Conservation (phyloP, 2,329 filamentous ascomycete genomes). For the Botrytis cinerea region DNA sequence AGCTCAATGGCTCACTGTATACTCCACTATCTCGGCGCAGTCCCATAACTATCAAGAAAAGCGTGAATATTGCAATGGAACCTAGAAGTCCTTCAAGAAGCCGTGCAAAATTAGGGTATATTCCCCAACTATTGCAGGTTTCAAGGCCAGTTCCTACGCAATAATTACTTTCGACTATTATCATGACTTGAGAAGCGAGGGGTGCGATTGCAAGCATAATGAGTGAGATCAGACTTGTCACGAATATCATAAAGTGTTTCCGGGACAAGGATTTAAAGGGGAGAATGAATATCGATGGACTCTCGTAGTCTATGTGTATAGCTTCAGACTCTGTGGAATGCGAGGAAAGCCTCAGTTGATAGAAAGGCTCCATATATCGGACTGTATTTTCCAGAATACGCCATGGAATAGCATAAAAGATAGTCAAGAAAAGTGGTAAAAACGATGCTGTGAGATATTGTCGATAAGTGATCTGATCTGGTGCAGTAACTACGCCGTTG, state of each 20-base stretch:
- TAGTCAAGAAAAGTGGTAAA: neutral
- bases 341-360: neutral
- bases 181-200: neutral
- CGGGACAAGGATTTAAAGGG: neutral
- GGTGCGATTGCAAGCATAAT: neutral
- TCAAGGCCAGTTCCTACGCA: neutral
- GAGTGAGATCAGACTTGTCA: neutral
- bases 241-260: neutral
- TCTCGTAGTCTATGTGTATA: neutral
- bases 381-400: constrained; percentile 6
- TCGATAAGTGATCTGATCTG: neutral
- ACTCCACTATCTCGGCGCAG: neutral
- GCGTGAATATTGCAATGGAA: neutral
- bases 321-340: neutral
- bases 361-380: neutral
- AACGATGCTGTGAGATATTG: constrained; percentile 17
- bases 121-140: neutral
- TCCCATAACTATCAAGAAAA: neutral
- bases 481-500: neutral
- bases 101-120: constrained; percentile 1
- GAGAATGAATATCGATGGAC: neutral
- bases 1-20: constrained; percentile 4
- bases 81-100: neutral
- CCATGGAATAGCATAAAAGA: constrained; percentile 14
- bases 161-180: neutral